A percentile compares a stretch with the other conserved stretches of the same genome.
These are phyloP conservation scores for Raphanus raphanistrum DNA, from an alignment of 345 rosid genomes.

Conservation along the genomic window DNA sequence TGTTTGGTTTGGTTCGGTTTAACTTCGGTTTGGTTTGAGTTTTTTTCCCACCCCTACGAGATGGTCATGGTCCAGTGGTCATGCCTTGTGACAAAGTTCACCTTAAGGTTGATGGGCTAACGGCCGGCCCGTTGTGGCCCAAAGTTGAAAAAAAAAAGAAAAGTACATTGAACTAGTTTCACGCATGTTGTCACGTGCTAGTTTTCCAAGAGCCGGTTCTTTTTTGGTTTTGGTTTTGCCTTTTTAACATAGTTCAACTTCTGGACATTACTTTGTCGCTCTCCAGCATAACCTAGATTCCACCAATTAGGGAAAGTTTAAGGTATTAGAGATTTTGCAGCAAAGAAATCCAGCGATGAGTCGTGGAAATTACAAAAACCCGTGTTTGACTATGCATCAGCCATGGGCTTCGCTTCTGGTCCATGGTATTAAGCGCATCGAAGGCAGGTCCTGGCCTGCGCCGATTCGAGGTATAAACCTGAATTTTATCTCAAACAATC, in stretches of 20 bases:
- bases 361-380: conserved; percentile 68
- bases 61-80: too few relatives aligned
- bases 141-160: too few relatives aligned
- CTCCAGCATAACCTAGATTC: not conserved
- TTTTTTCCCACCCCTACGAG: too few relatives aligned
- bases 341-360: conserved; percentile 32
- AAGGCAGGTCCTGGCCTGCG: conserved; percentile 92
- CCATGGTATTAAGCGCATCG: conserved; percentile 86
- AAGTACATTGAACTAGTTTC: too few relatives aligned
- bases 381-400: conserved; percentile 91
- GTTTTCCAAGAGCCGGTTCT: too few relatives aligned
- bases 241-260: not conserved
- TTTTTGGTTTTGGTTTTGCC: not conserved
- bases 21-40: too few relatives aligned
- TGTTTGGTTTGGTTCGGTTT: too few relatives aligned
- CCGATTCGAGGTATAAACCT: conserved; percentile 65
- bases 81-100: too few relatives aligned
- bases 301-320: not conserved
- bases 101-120: too few relatives aligned
- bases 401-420: conserved; percentile 93
- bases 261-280: not conserved
- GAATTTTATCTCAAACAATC: not conserved
- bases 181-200: too few relatives aligned
- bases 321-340: conserved; percentile 6
- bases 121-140: too few relatives aligned